Percentiles rank a stretch among this genome's conserved stretches.
These are phyloP conservation scores for Fistulifera pelliculosa DNA, from an alignment of 108 stramenopile species.

Conservation along the genomic window DNA sequence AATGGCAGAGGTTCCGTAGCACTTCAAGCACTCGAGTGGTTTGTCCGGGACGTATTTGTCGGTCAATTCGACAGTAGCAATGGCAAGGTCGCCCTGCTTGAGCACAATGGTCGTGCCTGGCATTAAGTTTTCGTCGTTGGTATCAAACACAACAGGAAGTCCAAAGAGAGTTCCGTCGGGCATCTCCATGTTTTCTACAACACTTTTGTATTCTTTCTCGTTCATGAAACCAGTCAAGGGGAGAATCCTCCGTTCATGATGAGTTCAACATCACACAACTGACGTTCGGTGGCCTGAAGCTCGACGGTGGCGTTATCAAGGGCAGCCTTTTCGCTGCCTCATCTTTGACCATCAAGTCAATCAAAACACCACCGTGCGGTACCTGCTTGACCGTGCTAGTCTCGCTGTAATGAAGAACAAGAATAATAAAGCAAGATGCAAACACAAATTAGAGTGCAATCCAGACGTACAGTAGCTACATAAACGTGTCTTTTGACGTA, in stretches of 20 bases:
- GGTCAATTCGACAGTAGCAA: slow-evolving; percentile 91
- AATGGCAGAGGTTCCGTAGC: slow-evolving; percentile 95
- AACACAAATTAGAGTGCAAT: no score
- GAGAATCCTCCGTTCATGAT: slow-evolving; percentile 98
- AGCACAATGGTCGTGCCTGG: slow-evolving; percentile 91
- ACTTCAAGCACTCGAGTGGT: slow-evolving; percentile 84
- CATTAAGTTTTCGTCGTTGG: slow-evolving; percentile 79
- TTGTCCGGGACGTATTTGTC: slow-evolving; percentile 94
- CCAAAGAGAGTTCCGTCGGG: slow-evolving; percentile 93
- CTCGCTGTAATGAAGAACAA: slow-evolving; percentile 24
- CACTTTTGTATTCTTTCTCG: slow-evolving; percentile 80
- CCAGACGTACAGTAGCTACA: no score
- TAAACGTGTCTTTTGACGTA: no score
- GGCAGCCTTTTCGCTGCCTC: slow-evolving; percentile 84
- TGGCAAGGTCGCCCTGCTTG: slow-evolving; percentile 88
- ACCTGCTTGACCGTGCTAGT: slow-evolving; percentile 71
- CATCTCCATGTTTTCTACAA: slow-evolving; percentile 89
- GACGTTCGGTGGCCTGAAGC: slow-evolving; percentile 85
- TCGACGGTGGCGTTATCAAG: slow-evolving; percentile 79
- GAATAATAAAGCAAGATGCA: no score
- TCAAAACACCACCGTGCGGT: slow-evolving; percentile 92
- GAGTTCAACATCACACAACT: slow-evolving; percentile 97
- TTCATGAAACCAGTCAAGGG: slow-evolving; percentile 98
- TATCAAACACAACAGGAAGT: slow-evolving; percentile 97
- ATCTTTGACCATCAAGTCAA: slow-evolving; percentile 84